A percentile compares a stretch with the other conserved stretches of the same genome.
phyloP scores from a whole-genome alignment of 164 flowering plant genomes.

The Vitis rupestris region DNA sequence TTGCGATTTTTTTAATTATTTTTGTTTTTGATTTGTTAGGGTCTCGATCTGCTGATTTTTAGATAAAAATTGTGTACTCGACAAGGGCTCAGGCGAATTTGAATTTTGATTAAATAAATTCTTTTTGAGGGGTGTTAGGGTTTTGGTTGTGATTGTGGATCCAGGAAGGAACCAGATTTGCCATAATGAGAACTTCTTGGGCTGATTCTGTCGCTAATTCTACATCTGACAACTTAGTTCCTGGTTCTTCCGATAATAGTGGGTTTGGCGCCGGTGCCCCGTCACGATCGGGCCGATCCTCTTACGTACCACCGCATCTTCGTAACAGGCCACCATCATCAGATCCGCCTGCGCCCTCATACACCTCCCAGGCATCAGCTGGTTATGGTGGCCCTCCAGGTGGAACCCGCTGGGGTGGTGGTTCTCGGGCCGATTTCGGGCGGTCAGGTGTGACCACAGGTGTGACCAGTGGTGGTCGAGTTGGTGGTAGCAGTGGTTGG shows the following conservation, averaged over 20 bases:
- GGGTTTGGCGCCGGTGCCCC: constrained; percentile 4
- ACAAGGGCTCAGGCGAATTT: no score
- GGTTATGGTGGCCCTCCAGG: constrained; percentile 18
- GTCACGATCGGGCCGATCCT: constrained; percentile 13
- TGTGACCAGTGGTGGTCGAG: constrained; percentile 19
- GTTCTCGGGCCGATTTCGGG: constrained; percentile 19
- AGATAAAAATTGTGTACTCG: no score
- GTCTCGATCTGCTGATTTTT: no score
- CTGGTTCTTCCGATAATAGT: constrained; percentile 18
- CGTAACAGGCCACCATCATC: constrained; percentile 36
- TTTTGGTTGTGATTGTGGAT: constrained; percentile 1
- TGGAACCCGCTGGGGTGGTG: constrained; percentile 27
- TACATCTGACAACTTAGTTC: constrained; percentile 21
- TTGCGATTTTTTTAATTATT: no score
- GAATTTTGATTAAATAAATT: no score
- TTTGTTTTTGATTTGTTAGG: no score
- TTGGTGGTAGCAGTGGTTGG: constrained; percentile 36
- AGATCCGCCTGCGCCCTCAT: constrained; percentile 21
- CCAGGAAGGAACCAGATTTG: neutral
- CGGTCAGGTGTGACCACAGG: constrained; percentile 8
- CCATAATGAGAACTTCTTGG: constrained; percentile 25
- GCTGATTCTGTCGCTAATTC: constrained; percentile 31
- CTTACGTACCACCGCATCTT: constrained; percentile 49
- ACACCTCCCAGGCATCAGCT: neutral
- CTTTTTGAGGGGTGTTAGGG: neutral